Evolutionary conservation across 768 basidiomycete genomes (phyloP), one percentile per base, ranked within the genome.

Genomic region (Ramaria sp.): DNA sequence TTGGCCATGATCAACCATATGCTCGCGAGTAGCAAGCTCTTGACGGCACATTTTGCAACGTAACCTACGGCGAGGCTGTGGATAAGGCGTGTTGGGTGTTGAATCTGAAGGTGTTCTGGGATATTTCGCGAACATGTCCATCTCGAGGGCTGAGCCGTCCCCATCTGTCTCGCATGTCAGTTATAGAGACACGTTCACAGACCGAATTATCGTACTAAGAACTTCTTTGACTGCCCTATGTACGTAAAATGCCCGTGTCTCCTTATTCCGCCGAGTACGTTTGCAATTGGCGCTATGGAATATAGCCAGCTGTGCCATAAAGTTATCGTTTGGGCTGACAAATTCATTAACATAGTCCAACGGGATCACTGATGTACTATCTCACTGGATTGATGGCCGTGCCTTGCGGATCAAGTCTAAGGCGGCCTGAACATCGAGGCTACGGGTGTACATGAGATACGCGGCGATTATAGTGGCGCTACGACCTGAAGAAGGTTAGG

Each of bases 31-130:
- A 0, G 93, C 93, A 13, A 97, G 76, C 63, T 91, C 90, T 59
- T 85, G 83, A 64, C 91, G 77, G 74, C 93, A 95, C 84, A 87
- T 90, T 70, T 88, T 92, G 70, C 93, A 96, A 65, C 93, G 76
- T 65, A 96, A 92, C 41, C 85, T 79, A 41, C 83, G 74, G 39
- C 75, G 73, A 4, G 77, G 78, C 13, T 78, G 51, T 66, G 76
- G 55, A 37, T 72, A 72, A 0, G 88, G 84, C 0, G 86, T 84
- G 3, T 77, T 68, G 1, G 84, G 80, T 0, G 70, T 67, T 0
- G 84, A 83, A 61, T 81, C 79, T 1, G 78, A 74, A 0, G 86
- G 83, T 0, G 83, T 81, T 15, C 76, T 74, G 12, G 87, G 88
- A 66, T 77, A 81, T 63, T 78, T 82, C 1, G 91, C 86, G 64